These are phyloP conservation scores for Pythium aquatile DNA, from an alignment of 352 stramenopile species.

Conservation along the genomic window DNA sequence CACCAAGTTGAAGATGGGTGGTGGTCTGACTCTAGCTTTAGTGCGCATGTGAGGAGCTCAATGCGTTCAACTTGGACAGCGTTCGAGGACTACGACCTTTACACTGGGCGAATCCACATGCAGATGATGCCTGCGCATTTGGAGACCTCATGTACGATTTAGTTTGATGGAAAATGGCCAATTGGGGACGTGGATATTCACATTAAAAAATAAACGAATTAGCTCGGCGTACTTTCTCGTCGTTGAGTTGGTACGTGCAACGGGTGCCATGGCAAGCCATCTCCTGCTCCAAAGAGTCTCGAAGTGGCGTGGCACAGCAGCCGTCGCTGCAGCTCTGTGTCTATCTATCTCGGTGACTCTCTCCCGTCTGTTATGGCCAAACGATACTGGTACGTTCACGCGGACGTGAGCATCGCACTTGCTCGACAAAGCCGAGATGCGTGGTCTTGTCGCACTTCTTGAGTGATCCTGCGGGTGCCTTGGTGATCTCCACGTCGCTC, in stretches of 20 bases:
- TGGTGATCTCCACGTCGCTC: not conserved
- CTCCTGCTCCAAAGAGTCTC: not conserved
- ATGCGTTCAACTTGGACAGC: too few relatives aligned
- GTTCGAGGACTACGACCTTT: not conserved
- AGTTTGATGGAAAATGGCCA: not conserved
- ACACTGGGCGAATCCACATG: too few relatives aligned
- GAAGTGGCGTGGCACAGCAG: not conserved
- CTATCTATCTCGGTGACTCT: not conserved
- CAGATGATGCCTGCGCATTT: too few relatives aligned
- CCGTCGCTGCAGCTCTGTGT: not conserved
- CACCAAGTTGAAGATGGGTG: conserved; percentile 2
- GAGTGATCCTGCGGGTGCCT: not conserved
- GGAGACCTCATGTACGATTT: too few relatives aligned
- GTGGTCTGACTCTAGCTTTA: not conserved
- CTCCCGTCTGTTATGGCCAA: not conserved
- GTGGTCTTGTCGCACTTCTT: conserved; percentile 3
- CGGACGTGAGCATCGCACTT: conserved; percentile 22
- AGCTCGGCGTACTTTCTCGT: not conserved
- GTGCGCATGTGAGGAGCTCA: too few relatives aligned
- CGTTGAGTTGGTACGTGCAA: not conserved
- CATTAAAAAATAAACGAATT: not conserved
- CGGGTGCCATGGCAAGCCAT: not conserved
- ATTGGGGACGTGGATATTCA: not conserved
- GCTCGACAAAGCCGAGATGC: conserved; percentile 6
- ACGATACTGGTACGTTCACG: conserved; percentile 19